Percentiles rank a stretch among this genome's conserved stretches.
Conservation (phyloP, 106 monocot species). For the Xerophyta viscosa region DNA sequence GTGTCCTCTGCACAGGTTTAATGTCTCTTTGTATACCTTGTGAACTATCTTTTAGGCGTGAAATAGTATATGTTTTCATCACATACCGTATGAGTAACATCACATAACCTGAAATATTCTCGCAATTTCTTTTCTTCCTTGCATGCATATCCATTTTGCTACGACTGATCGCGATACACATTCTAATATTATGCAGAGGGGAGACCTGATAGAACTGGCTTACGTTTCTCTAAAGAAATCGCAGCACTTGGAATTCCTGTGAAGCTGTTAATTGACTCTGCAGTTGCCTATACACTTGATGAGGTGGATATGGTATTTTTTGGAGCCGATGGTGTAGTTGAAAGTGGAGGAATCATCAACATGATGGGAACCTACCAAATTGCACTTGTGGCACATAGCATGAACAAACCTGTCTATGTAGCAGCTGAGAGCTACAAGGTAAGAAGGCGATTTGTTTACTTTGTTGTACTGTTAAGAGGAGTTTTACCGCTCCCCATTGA, state of each 20-base stretch:
- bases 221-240: constrained; percentile 71
- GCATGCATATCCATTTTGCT: background rate
- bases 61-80: too few species aligned
- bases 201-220: constrained; percentile 86
- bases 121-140: background rate
- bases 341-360: constrained; percentile 94
- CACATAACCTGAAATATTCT: background rate
- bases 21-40: background rate
- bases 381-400: constrained; percentile 87
- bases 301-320: constrained; percentile 95
- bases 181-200: constrained; percentile 52
- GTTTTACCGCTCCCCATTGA: too few species aligned
- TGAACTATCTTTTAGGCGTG: too few species aligned
- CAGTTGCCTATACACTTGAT: constrained; percentile 86
- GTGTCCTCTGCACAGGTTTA: constrained; percentile 87
- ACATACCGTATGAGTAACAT: too few species aligned
- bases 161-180: too few species aligned
- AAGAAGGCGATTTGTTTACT: too few species aligned
- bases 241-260: constrained; percentile 60
- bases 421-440: constrained; percentile 99
- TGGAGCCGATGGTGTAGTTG: constrained; percentile 92
- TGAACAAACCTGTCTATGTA: constrained; percentile 97
- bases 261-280: constrained; percentile 86
- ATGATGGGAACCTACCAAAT: constrained; percentile 99
- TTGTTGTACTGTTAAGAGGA: too few species aligned